Evolutionary conservation across 352 stramenopile genomes (phyloP).

Genomic region (Globisporangium spinosum): DNA sequence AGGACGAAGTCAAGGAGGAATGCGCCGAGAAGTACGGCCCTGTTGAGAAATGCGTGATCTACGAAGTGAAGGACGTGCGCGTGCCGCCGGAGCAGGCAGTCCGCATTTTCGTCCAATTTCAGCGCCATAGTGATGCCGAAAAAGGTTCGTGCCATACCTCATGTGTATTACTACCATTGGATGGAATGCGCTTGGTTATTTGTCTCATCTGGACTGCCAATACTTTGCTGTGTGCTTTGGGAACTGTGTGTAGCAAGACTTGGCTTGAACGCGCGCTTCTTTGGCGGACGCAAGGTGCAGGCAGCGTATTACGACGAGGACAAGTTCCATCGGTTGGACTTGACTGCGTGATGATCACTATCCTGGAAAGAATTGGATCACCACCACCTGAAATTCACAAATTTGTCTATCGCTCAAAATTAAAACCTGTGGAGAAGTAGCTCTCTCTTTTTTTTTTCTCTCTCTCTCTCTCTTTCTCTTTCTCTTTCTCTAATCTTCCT

Average conservation of each 20-base stretch:
- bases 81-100: conserved; percentile 70
- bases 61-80: conserved; percentile 43
- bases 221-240: neutral
- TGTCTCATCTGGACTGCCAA: neutral
- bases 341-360: conserved; percentile 29
- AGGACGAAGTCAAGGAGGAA: conserved; percentile 88
- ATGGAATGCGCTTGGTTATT: neutral
- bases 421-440: neutral
- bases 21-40: conserved; percentile 79
- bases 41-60: conserved; percentile 74
- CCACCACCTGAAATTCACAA: conserved; percentile 1
- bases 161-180: neutral
- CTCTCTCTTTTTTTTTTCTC: too few relatives aligned
- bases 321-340: conserved; percentile 64
- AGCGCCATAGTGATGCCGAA: conserved; percentile 52
- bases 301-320: conserved; percentile 80
- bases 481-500: neutral
- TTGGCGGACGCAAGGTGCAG: conserved; percentile 83
- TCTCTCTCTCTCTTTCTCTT: too few relatives aligned
- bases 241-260: conserved; percentile 42
- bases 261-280: conserved; percentile 87
- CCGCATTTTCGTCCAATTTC: conserved; percentile 89
- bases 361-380: neutral
- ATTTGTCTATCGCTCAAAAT: conserved; percentile 1
- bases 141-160: conserved; percentile 50